phyloP scores from a whole-genome alignment of 306 rosid genomes.

The Clitoria ternatea region DNA sequence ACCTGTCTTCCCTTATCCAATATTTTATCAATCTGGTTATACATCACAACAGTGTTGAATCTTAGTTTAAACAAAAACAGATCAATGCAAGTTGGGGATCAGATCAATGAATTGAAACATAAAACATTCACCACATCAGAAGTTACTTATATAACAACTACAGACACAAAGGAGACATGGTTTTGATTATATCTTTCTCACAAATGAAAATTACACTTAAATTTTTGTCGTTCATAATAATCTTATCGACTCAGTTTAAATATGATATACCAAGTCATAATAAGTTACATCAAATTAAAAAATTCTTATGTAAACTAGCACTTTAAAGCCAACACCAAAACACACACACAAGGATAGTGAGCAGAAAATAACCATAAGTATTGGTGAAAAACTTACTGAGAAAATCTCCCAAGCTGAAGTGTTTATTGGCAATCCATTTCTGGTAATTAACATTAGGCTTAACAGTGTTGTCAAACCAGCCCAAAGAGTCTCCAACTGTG shows the following conservation, averaged over 20 bases:
- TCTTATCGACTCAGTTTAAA: too few relatives aligned
- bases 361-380: neutral
- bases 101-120: conserved; percentile 4
- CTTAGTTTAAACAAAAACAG: neutral
- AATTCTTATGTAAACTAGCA: too few relatives aligned
- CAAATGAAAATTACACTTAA: too few relatives aligned
- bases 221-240: too few relatives aligned
- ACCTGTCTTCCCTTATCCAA: neutral
- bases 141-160: neutral
- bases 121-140: conserved; percentile 7
- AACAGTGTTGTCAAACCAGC: conserved; percentile 68
- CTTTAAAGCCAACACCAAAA: neutral
- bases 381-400: conserved; percentile 53
- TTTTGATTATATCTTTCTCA: neutral
- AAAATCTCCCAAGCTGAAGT: conserved; percentile 84
- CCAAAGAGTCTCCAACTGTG: conserved; percentile 88
- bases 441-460: conserved; percentile 61
- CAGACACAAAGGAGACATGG: neutral
- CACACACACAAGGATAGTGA: neutral
- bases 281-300: too few relatives aligned
- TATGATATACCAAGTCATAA: too few relatives aligned
- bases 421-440: conserved; percentile 63
- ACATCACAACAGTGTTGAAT: neutral
- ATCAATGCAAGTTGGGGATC: neutral
- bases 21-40: neutral